phyloP scores from a whole-genome alignment of 2,329 filamentous ascomycete species.

The Alternaria sp. region DNA sequence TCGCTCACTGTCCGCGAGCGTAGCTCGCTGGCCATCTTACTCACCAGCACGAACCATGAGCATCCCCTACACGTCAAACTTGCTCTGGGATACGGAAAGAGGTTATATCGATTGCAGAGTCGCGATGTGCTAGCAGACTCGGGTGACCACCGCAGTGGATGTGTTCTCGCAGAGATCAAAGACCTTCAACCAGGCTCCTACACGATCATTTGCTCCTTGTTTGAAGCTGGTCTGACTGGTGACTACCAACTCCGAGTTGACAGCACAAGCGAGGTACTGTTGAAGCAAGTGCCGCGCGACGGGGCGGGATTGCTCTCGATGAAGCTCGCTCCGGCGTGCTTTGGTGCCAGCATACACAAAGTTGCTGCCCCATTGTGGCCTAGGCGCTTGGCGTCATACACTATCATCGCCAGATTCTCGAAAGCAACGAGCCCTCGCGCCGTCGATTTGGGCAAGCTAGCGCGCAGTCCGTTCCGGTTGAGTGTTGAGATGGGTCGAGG shows the following conservation, averaged over 20 bases:
- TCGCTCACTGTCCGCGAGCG: constrained; percentile 63
- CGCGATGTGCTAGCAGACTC: constrained; percentile 83
- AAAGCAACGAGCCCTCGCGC: constrained; percentile 37
- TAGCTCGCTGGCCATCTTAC: constrained; percentile 72
- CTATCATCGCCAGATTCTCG: constrained; percentile 59
- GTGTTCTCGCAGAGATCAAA: constrained; percentile 70
- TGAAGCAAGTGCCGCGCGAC: constrained; percentile 71
- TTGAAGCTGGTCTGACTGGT: constrained; percentile 78
- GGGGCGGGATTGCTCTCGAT: constrained; percentile 75
- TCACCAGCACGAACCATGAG: constrained; percentile 71
- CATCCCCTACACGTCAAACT: constrained; percentile 84
- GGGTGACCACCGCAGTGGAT: constrained; percentile 85
- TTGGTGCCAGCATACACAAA: constrained; percentile 57
- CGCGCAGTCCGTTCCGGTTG: constrained; percentile 66
- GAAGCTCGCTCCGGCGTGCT: constrained; percentile 61
- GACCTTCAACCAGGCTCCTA: constrained; percentile 75
- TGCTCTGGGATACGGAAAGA: constrained; percentile 75
- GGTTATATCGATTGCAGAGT: constrained; percentile 71
- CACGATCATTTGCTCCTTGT: constrained; percentile 89
- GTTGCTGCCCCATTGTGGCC: constrained; percentile 60
- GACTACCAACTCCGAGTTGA: constrained; percentile 78
- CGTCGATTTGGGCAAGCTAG: constrained; percentile 33
- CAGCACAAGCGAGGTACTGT: constrained; percentile 61
- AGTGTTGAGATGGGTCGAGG: constrained; percentile 76
- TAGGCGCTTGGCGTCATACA: constrained; percentile 66